Evolutionary conservation across 2,329 filamentous ascomycete species (phyloP).

Genomic region (Lasiodiplodia sp.): DNA sequence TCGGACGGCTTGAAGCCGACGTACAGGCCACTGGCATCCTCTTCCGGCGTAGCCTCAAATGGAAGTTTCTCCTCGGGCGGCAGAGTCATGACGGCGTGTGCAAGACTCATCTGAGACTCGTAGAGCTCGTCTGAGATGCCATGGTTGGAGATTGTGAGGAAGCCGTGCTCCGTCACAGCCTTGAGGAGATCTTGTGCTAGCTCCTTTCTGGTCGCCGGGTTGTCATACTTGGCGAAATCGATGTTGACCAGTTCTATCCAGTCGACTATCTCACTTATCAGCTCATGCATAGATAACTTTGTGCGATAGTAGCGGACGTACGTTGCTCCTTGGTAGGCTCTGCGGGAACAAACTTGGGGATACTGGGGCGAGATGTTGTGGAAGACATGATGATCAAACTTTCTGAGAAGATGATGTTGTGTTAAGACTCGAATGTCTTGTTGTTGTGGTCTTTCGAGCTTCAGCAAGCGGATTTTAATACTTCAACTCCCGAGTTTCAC

Average conservation of each 20-base stretch:
- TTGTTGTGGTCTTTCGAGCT: background rate
- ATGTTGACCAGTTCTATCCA: slow-evolving; percentile 18
- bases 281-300: background rate
- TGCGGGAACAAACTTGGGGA: slow-evolving; percentile 2
- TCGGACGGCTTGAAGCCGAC: slow-evolving; percentile 12
- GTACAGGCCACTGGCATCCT: slow-evolving; percentile 16
- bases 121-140: background rate
- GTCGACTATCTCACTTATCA: background rate
- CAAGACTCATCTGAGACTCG: slow-evolving; percentile 16
- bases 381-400: background rate
- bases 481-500: no score
- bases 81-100: slow-evolving; percentile 5
- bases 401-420: background rate
- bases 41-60: background rate
- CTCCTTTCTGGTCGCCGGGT: background rate
- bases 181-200: slow-evolving; percentile 10
- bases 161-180: slow-evolving; percentile 13
- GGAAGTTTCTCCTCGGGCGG: background rate
- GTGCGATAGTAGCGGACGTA: background rate
- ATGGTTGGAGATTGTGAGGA: slow-evolving; percentile 18
- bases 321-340: slow-evolving; percentile 2
- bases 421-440: background rate
- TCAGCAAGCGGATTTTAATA: background rate
- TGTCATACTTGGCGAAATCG: slow-evolving; percentile 13
- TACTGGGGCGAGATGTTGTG: background rate